Base-by-base conservation (phyloP, 768 basidiomycete genomes). In the Mycena galericulata region DNA sequence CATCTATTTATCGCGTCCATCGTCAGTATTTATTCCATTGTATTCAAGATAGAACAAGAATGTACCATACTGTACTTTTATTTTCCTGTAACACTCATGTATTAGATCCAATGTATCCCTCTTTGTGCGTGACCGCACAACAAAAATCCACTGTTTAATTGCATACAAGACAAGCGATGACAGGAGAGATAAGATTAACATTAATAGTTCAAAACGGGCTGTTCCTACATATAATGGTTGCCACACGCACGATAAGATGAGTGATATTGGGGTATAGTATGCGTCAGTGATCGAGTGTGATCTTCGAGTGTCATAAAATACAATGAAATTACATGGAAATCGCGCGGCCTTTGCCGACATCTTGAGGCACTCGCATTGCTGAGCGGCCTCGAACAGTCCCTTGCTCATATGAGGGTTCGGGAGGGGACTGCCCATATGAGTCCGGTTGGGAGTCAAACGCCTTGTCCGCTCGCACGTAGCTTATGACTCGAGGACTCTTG, bases 401-500 rank as follows among this genome's bases (percentile, higher is more conserved):
- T 73, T 82, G 78, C 18, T 27, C 80, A 69, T 78, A 81, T 24
- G 79, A 43, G 36, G 70, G 58, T 54, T 68, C 63, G 7, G 70
- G 70, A 38, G 65, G 66, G 26, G 66, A 45, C 64, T 85, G 83
- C 27, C 82, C 83, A 73, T 83, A 85, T 53, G 82, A 83, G 68
- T 89, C 84, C 45, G 87, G 83, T 72, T 82, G 80, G 67, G 82
- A 84, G 75, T 88, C 89, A 77, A 93, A 92, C 54, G 89, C 90
- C 75, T 84, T 89, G 80, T 94, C 92, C 65, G 88, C 92, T 75
- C 90, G 86, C 73, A 89, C 84, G 79, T 94, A 95, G 77, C 83
- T 91, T 79, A 95, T 88, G 63, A 86, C 85, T 68, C 93, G 90
- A 68, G 94, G 94, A 74, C 91, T 93, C 85, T 92, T 95, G 83